Base-by-base conservation (phyloP, 1,139 yeast species). In the Protomyces macrosporus region DNA sequence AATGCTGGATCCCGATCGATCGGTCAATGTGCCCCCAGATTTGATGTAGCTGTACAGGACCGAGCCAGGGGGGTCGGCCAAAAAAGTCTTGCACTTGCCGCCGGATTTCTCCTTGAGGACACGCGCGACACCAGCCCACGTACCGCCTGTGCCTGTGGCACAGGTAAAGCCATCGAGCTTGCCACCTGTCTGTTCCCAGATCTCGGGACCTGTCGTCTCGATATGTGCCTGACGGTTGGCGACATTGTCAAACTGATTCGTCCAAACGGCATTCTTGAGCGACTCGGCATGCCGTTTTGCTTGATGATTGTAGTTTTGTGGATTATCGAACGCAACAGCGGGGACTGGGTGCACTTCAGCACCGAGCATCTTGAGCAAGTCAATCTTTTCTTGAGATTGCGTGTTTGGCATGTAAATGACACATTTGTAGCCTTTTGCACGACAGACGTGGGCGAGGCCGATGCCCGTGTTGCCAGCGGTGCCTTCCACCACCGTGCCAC, bases 61-160 rank as follows among this genome's bases (percentile, higher is more conserved):
- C 1, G 93, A 85, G 64, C 97, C 97, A 4, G 97, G 97, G 30
- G 97, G 97, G 74, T 90, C 97, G 1, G 97, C 96, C 68, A 89
- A 82, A 59, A 81, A 84, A 60, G 86, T 78, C 74, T 84, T 81
- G 54, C 84, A 84, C 61, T 76, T 74, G 23, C 85, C 85, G 67
- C 79, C 75, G 51, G 88, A 82, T 50, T 83, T 81, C 10, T 82
- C 82, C 75, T 90, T 87, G 70, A 90, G 78, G 75, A 84, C 90
- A 65, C 91, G 80, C 7, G 96, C 83, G 40, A 83, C 79, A 63
- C 97, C 97, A 2, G 96, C 89, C 77, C 89, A 84, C 2, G 96
- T 88, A 55, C 96, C 96, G 51, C 96, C 96, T 1, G 96, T 88
- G 55, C 96, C 96, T 6, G 96, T 88, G 1, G 95, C 84, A 73